Percentiles rank a stretch among this genome's conserved stretches.
These are phyloP conservation scores for Gymnopilus dilepis DNA, from an alignment of 768 basidiomycete species.

Conservation along the genomic window DNA sequence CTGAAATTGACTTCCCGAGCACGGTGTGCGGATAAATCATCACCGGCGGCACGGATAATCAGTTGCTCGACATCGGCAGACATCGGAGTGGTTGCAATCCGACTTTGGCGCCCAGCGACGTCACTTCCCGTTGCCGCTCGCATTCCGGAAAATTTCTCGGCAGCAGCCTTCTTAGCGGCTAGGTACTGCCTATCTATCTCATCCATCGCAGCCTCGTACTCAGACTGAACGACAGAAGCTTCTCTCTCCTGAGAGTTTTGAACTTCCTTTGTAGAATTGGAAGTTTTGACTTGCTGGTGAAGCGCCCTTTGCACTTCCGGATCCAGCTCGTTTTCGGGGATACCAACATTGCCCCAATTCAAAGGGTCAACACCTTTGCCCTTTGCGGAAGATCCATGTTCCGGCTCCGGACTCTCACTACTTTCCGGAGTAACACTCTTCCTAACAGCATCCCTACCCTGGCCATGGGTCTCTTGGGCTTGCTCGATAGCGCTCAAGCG, in stretches of 20 bases:
- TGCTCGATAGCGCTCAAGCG: not conserved
- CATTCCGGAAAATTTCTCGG: not conserved
- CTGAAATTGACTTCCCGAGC: not conserved
- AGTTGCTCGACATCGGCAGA: not conserved
- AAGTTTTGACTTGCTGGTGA: not conserved
- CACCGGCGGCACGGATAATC: not conserved
- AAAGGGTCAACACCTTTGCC: conserved; percentile 21
- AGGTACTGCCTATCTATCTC: too few relatives aligned
- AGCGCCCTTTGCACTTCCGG: conserved; percentile 7
- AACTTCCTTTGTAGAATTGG: not conserved
- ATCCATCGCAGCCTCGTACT: too few relatives aligned
- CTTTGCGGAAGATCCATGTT: conserved; percentile 10
- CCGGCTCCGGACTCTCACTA: not conserved
- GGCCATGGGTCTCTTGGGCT: not conserved
- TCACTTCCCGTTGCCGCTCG: not conserved
- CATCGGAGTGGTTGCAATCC: not conserved
- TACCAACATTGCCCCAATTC: conserved; percentile 22
- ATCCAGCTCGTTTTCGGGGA: conserved; percentile 13
- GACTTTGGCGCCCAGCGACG: not conserved
- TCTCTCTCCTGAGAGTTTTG: not conserved
- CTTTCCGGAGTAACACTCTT: not conserved
- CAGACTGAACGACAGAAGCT: not conserved
- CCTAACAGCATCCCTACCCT: not conserved
- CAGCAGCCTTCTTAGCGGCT: not conserved
- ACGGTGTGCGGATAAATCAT: not conserved